Evolutionary conservation across 2,329 filamentous ascomycete genomes (phyloP).

Genomic region (Ilyonectria mors-panacis): DNA sequence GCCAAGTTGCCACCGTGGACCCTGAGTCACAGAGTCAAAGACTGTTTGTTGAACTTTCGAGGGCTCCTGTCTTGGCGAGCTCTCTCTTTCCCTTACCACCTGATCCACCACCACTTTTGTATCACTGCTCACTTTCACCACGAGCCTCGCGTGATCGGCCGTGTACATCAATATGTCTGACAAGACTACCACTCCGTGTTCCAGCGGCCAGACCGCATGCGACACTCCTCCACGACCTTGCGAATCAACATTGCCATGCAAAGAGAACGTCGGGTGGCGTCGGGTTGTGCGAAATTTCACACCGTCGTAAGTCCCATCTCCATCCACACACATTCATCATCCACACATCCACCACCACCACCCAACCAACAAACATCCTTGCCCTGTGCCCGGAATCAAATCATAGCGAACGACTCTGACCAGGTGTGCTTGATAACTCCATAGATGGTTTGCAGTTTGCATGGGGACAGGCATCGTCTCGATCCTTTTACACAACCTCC

Average conservation of each 20-base stretch:
- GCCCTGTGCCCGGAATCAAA: background rate
- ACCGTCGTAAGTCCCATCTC: conserved; percentile 61
- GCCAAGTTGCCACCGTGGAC: conserved; percentile 6
- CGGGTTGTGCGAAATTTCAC: conserved; percentile 68
- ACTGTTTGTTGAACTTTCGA: conserved; percentile 15
- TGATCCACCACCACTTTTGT: conserved; percentile 36
- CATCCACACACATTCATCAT: background rate
- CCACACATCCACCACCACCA: background rate
- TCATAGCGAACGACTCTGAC: conserved; percentile 17
- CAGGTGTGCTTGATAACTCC: background rate
- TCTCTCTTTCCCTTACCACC: background rate
- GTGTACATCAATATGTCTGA: conserved; percentile 36
- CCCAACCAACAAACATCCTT: background rate
- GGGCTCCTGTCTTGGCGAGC: background rate
- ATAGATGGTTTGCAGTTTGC: conserved; percentile 70
- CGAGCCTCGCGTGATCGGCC: conserved; percentile 1
- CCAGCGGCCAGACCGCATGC: conserved; percentile 28
- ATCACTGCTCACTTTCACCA: conserved; percentile 12
- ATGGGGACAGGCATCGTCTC: conserved; percentile 80
- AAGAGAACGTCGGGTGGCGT: conserved; percentile 59
- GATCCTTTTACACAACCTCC: conserved; percentile 73
- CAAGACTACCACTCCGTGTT: conserved; percentile 25
- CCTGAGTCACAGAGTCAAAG: conserved; percentile 14
- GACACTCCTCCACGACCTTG: conserved; percentile 33
- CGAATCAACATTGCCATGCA: conserved; percentile 43